phyloP scores from a whole-genome alignment of 768 basidiomycete species.

The Candolleomyces eurysporus region DNA sequence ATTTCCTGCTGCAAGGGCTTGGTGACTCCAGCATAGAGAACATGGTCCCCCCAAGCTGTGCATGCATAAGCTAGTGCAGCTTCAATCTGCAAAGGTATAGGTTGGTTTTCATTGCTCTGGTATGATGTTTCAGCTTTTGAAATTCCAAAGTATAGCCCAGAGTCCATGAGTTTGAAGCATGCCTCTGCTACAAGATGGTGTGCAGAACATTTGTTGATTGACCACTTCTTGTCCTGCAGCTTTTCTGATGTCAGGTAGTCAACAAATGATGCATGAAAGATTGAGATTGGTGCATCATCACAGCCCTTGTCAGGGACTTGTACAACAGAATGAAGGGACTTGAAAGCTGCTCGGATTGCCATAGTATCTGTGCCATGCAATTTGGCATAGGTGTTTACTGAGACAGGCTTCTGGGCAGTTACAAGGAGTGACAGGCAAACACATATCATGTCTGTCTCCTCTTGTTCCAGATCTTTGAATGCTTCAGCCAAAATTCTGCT shows the following conservation, averaged over 20 bases:
- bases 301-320: background rate
- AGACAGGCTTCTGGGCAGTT: background rate
- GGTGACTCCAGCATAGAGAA: background rate
- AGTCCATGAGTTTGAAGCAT: background rate
- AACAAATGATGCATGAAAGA: slow-evolving; percentile 2
- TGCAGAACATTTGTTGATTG: background rate
- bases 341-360: background rate
- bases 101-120: background rate
- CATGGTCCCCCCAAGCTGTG: slow-evolving; percentile 2
- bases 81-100: background rate
- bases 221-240: background rate
- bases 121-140: slow-evolving; percentile 1
- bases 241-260: slow-evolving; percentile 1
- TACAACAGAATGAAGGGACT: background rate
- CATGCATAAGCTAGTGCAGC: slow-evolving; percentile 4
- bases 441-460: background rate
- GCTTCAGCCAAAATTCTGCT: background rate
- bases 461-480: background rate
- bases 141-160: background rate
- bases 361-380: background rate
- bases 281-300: background rate
- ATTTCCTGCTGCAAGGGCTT: background rate
- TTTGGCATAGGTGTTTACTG: background rate
- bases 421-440: background rate
- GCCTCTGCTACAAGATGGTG: background rate